Percentiles rank a stretch among this genome's conserved stretches.
These are phyloP conservation scores for Novakomyces olei DNA, from an alignment of 805 yeast species.

Conservation along the genomic window DNA sequence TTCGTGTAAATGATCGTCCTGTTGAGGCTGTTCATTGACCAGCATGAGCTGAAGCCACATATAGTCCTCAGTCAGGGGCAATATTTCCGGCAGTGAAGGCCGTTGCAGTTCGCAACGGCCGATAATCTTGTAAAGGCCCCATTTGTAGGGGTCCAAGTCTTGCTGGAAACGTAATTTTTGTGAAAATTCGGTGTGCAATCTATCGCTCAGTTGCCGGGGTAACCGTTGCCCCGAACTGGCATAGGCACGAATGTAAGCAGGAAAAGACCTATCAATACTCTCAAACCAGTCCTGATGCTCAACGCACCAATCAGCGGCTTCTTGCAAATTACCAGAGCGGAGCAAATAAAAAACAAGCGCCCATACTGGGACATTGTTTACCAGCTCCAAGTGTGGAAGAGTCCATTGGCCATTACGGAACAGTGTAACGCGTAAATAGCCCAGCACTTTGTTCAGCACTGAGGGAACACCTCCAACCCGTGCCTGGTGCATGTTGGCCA, in stretches of 20 bases:
- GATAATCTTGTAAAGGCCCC: conserved; percentile 70
- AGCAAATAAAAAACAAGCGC: conserved; percentile 65
- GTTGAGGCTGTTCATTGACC: conserved; percentile 27
- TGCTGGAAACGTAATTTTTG: conserved; percentile 50
- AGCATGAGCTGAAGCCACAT: conserved; percentile 77
- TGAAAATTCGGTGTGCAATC: conserved; percentile 58
- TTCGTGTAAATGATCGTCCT: conserved; percentile 5
- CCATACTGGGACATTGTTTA: conserved; percentile 87
- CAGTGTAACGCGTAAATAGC: conserved; percentile 31
- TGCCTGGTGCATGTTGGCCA: conserved; percentile 25
- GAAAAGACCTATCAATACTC: conserved; percentile 68
- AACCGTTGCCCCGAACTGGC: conserved; percentile 33
- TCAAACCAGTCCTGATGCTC: conserved; percentile 51
- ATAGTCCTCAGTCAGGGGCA: conserved; percentile 83
- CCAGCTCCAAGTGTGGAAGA: conserved; percentile 28
- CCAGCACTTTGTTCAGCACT: conserved; percentile 45
- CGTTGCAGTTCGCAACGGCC: conserved; percentile 70
- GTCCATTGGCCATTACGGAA: conserved; percentile 27
- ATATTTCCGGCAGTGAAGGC: conserved; percentile 46
- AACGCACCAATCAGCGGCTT: conserved; percentile 48
- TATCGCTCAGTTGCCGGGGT: conserved; percentile 43
- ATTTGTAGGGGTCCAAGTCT: conserved; percentile 69
- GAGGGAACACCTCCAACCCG: conserved; percentile 47
- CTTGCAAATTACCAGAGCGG: conserved; percentile 62
- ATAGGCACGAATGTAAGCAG: conserved; percentile 53